Conservation (phyloP, 225 moss, liverwort and hornwort species). For the Lunularia cruciata region DNA sequence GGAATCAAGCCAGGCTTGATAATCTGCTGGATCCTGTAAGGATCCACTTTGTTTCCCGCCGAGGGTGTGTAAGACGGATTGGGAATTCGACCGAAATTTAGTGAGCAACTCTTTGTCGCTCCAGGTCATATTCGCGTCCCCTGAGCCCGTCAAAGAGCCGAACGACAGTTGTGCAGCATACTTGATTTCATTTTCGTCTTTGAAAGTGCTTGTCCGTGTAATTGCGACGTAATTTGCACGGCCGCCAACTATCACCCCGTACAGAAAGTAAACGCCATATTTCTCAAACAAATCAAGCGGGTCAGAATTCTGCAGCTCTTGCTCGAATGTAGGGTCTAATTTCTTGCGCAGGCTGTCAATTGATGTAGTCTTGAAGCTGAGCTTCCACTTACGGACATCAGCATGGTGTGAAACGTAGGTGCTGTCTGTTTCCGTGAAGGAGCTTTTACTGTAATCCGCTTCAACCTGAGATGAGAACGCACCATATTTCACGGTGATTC, state of each 20-base stretch:
- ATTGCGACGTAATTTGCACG: constrained; percentile 7
- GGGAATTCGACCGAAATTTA: background rate
- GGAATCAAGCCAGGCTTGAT: background rate
- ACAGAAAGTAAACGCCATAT: background rate
- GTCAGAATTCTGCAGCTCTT: background rate
- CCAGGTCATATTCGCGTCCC: background rate
- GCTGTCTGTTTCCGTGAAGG: background rate
- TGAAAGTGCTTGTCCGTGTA: background rate
- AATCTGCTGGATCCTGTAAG: background rate
- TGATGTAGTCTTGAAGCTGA: background rate
- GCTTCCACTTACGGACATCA: background rate
- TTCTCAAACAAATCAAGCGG: background rate
- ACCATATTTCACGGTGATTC: background rate
- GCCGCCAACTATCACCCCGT: background rate
- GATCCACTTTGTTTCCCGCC: background rate
- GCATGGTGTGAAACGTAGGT: background rate
- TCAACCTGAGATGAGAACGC: background rate
- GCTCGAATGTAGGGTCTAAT: background rate
- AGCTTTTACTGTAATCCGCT: background rate
- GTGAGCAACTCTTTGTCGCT: background rate
- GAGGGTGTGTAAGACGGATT: background rate
- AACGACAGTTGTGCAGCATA: background rate
- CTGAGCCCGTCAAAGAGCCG: background rate
- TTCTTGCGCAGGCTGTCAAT: background rate
- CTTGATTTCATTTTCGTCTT: background rate